Evolutionary conservation across 1,284 basidiomycete species (phyloP).

Genomic region (Ceratobasidium sp.): DNA sequence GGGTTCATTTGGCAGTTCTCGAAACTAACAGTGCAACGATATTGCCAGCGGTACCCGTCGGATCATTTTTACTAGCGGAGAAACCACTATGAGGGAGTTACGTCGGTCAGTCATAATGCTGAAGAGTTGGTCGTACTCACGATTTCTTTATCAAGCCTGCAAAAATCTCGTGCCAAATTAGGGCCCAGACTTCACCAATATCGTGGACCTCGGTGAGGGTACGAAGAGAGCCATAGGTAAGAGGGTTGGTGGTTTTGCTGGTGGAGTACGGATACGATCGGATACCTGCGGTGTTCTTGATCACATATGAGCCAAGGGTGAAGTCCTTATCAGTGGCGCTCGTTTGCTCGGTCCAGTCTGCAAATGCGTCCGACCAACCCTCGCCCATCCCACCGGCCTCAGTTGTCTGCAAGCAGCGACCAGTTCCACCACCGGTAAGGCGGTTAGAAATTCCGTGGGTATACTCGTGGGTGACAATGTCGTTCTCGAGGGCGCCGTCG

Average conservation of each 20-base stretch:
- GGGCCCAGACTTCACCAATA: conserved; percentile 40
- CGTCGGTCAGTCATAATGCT: neutral
- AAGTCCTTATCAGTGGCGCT: conserved; percentile 35
- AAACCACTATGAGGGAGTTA: conserved; percentile 27
- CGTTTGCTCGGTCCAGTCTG: conserved; percentile 38
- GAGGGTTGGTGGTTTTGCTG: conserved; percentile 35
- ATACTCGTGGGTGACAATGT: conserved; percentile 38
- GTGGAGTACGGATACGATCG: conserved; percentile 38
- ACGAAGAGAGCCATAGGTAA: conserved; percentile 26
- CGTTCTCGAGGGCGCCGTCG: conserved; percentile 38
- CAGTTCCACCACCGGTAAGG: conserved; percentile 36
- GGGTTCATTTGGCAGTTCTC: neutral
- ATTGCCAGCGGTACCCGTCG: conserved; percentile 18
- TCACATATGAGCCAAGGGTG: conserved; percentile 35
- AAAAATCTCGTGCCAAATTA: conserved; percentile 37
- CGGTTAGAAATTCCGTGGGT: conserved; percentile 36
- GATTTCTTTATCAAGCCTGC: conserved; percentile 19
- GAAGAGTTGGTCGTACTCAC: neutral
- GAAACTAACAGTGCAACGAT: neutral
- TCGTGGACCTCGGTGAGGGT: conserved; percentile 32
- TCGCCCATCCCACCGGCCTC: conserved; percentile 39
- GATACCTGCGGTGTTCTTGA: conserved; percentile 24
- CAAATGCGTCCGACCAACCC: conserved; percentile 38
- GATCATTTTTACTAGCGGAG: conserved; percentile 20
- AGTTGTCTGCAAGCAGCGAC: neutral